Evolutionary conservation across 176 grass and related monocot species (phyloP).

Genomic region (Saccharum officinarum): DNA sequence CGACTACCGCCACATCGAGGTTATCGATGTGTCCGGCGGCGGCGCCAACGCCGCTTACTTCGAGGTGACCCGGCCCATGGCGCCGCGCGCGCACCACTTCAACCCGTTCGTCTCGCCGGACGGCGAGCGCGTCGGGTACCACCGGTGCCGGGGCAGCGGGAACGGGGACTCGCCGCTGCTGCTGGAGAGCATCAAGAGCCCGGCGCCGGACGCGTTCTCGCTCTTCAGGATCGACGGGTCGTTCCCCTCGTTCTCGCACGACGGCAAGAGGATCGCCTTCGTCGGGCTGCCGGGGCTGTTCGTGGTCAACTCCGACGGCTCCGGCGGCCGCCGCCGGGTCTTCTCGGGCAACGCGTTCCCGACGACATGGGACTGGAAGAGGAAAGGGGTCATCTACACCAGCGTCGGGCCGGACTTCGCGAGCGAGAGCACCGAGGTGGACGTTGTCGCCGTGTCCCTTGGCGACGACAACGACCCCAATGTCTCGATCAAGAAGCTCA

Average conservation of each 20-base stretch:
- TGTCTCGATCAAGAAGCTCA: constrained; percentile 65
- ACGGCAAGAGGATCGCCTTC: constrained; percentile 76
- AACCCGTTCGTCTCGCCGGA: constrained; percentile 85
- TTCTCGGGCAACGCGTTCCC: constrained; percentile 82
- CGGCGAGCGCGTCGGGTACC: constrained; percentile 64
- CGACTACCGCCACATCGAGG: constrained; percentile 81
- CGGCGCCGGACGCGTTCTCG: constrained; percentile 52
- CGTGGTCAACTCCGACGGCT: constrained; percentile 79
- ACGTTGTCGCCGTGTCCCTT: constrained; percentile 73
- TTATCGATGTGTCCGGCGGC: constrained; percentile 49
- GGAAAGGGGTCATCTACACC: constrained; percentile 73
- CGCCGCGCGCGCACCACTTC: constrained; percentile 69
- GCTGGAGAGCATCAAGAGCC: constrained; percentile 74
- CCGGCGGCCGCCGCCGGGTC: constrained; percentile 40
- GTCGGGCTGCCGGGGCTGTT: constrained; percentile 69
- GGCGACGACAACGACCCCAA: constrained; percentile 1
- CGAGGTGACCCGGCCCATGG: constrained; percentile 56
- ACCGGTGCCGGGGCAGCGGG: constrained; percentile 75
- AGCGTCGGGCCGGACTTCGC: constrained; percentile 71
- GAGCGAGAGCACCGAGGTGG: constrained; percentile 60
- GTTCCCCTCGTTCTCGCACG: constrained; percentile 87
- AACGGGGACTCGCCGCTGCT: constrained; percentile 70
- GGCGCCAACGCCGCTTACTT: constrained; percentile 31
- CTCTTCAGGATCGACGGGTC: constrained; percentile 84
- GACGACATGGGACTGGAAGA: constrained; percentile 89